Evolutionary conservation across 768 basidiomycete genomes (phyloP), one percentile per base, ranked within the genome.

Genomic region (Auricularia heimuer): DNA sequence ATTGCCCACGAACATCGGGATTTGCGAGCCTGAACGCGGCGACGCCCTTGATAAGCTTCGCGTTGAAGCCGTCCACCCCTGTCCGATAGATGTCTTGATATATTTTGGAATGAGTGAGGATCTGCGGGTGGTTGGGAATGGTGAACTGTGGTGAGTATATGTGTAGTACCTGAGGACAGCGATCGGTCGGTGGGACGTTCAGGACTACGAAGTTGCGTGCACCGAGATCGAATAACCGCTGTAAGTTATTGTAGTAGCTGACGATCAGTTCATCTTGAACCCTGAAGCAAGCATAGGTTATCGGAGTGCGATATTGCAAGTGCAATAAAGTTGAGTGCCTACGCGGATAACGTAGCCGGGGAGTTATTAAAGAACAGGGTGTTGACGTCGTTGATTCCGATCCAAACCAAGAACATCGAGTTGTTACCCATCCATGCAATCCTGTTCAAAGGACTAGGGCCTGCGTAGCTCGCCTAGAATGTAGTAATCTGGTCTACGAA

Each of bases 161-260:
- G 39, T 42, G 7, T 14, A 42, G 74, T 75, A 83, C 83, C 66
- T 86, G 73, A 73, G 85, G 85, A 3, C 84, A 78, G 37, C 83
- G 77, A 62, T 86, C 74, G n/a, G 79, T 76, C 1, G 84, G 84
- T 2, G 85, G 85, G 16, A 87, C 84, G 39, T 81, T 85, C 62
- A 86, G 76, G 74, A 86, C 83, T 18, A 86, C 73, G 75, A 86
- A 87, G 64, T 83, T 83, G 44, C 86, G 77, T 6, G 80, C 87
- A 16, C 87, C 87, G 35, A 73, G 78, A 51, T 77, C 74, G 75
- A 82, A 82, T 18, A 83, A 73, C 62, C 82, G 77, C 64, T 82
- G 75, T 1, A 83, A 77, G 58, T 81, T 74, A 0, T 76, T 79
- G 65, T 84, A 84, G 65, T 85, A 80, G 1, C 77, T 77, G 63